A percentile compares a stretch with the other conserved stretches of the same genome.
Conservation (phyloP, 2,329 filamentous ascomycete genomes). For the Ceratocystis papillata region DNA sequence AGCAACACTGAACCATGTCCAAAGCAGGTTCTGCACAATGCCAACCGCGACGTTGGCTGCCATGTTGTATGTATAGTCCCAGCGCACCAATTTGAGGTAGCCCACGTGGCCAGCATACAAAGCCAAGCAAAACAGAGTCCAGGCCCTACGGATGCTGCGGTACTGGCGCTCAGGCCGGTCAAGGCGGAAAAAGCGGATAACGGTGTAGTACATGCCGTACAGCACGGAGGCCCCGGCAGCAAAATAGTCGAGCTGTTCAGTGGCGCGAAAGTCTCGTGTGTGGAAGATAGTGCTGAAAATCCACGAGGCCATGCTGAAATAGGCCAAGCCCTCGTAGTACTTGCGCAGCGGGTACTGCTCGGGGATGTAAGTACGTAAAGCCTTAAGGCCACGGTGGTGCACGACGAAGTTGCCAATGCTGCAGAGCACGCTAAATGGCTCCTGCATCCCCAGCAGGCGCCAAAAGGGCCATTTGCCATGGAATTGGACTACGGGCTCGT, state of each 20-base stretch:
- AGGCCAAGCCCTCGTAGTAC: slow-evolving; percentile 72
- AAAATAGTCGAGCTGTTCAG: slow-evolving; percentile 95
- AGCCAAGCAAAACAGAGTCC: slow-evolving; percentile 60
- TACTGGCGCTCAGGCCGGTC: slow-evolving; percentile 45
- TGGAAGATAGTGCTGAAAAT: slow-evolving; percentile 85
- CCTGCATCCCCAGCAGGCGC: slow-evolving; percentile 83
- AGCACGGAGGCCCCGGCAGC: slow-evolving; percentile 80
- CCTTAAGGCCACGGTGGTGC: slow-evolving; percentile 64
- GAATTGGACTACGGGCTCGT: slow-evolving; percentile 71
- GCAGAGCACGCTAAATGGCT: slow-evolving; percentile 88
- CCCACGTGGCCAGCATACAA: slow-evolving; percentile 67
- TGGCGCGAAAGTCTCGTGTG: slow-evolving; percentile 70
- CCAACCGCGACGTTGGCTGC: slow-evolving; percentile 79
- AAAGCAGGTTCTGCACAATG: slow-evolving; percentile 67
- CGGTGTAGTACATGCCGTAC: slow-evolving; percentile 80
- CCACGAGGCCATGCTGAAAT: slow-evolving; percentile 76
- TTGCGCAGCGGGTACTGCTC: slow-evolving; percentile 60
- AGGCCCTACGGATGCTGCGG: slow-evolving; percentile 51
- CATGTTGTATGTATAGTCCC: slow-evolving; percentile 99
- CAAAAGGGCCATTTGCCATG: slow-evolving; percentile 98
- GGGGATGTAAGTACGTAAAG: slow-evolving; percentile 60
- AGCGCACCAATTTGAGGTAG: slow-evolving; percentile 75
- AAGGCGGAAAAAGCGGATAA: slow-evolving; percentile 71
- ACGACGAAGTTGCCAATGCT: slow-evolving; percentile 83
- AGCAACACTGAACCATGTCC: slow-evolving; percentile 71